A percentile compares a stretch with the other conserved stretches of the same genome.
Evolutionary conservation across 1,139 yeast genomes (phyloP).

Genomic region (Chernovozyma sophiae-reginae): DNA sequence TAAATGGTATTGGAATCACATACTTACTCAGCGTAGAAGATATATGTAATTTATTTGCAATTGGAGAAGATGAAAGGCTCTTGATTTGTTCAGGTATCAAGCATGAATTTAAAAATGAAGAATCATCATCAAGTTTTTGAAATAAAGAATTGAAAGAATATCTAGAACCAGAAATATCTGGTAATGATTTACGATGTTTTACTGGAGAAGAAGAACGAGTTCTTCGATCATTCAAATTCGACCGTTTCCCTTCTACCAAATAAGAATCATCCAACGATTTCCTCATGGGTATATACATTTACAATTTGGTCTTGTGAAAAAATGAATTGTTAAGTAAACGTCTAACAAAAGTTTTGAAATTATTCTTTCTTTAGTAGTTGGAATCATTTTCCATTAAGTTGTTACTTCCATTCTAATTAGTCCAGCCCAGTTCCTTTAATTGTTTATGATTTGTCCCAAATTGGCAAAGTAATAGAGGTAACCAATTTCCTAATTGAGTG

Average conservation of each 20-base stretch:
- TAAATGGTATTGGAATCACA: conserved; percentile 44
- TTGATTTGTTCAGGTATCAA: conserved; percentile 25
- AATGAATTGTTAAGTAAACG: no score
- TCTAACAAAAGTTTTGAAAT: no score
- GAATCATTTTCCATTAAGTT: conserved; percentile 4
- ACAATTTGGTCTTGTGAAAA: no score
- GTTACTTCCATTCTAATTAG: not conserved
- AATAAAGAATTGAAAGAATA: conserved; percentile 11
- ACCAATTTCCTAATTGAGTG: no score
- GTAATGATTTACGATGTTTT: conserved; percentile 23
- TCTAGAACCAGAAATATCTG: conserved; percentile 6
- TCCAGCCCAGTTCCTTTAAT: not conserved
- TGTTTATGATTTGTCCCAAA: not conserved
- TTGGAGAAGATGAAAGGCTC: conserved; percentile 32
- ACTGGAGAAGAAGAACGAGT: conserved; percentile 31
- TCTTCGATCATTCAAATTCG: conserved; percentile 16
- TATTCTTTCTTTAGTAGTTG: no score
- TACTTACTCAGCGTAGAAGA: conserved; percentile 24
- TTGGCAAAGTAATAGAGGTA: not conserved
- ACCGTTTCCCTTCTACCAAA: conserved; percentile 5
- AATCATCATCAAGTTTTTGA: conserved; percentile 18
- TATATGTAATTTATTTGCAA: conserved; percentile 36
- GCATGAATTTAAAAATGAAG: conserved; percentile 16
- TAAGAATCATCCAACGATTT: conserved; percentile 22
- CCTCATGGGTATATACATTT: no score